Percentiles rank a stretch among this genome's conserved stretches.
These are phyloP conservation scores for Starmerella geochares DNA, from an alignment of 805 yeast species.

Conservation along the genomic window DNA sequence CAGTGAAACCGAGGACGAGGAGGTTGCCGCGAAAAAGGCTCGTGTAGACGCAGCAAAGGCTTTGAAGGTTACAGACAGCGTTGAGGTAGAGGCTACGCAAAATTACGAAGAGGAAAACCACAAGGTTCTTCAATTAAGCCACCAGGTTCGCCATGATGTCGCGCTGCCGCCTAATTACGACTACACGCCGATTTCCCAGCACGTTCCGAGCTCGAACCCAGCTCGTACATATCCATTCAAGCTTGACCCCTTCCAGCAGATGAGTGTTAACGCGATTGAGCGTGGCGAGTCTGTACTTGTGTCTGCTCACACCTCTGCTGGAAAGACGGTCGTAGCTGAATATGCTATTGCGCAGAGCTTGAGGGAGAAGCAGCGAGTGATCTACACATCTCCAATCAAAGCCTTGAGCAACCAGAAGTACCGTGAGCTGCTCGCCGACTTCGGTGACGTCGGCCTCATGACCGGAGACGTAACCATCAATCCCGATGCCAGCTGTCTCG, in stretches of 20 bases:
- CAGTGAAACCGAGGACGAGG: conserved; percentile 1
- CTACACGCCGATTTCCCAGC: conserved; percentile 79
- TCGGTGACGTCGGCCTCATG: conserved; percentile 96
- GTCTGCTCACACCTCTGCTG: conserved; percentile 96
- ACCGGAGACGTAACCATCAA: conserved; percentile 98
- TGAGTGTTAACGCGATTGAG: conserved; percentile 91
- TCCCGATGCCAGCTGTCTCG: conserved; percentile 96
- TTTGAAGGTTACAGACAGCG: conserved; percentile 24
- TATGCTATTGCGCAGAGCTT: conserved; percentile 95
- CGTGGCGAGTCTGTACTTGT: conserved; percentile 89
- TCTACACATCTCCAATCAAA: conserved; percentile 90
- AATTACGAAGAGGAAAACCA: conserved; percentile 20
- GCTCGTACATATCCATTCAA: conserved; percentile 89
- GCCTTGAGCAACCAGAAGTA: conserved; percentile 91
- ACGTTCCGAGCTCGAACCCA: conserved; percentile 53
- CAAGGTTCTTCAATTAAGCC: conserved; percentile 53
- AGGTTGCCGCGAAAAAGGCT: conserved; percentile 1
- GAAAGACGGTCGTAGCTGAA: conserved; percentile 94
- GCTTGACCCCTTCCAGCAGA: conserved; percentile 95
- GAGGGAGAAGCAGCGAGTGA: conserved; percentile 82
- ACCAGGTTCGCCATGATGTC: conserved; percentile 95
- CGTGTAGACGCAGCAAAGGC: neutral
- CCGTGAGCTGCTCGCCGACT: conserved; percentile 82
- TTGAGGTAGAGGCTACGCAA: conserved; percentile 24
- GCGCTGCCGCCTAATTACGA: conserved; percentile 89